phyloP scores from a whole-genome alignment of 148 eudicot species.

The Pharnaceum exiguum region DNA sequence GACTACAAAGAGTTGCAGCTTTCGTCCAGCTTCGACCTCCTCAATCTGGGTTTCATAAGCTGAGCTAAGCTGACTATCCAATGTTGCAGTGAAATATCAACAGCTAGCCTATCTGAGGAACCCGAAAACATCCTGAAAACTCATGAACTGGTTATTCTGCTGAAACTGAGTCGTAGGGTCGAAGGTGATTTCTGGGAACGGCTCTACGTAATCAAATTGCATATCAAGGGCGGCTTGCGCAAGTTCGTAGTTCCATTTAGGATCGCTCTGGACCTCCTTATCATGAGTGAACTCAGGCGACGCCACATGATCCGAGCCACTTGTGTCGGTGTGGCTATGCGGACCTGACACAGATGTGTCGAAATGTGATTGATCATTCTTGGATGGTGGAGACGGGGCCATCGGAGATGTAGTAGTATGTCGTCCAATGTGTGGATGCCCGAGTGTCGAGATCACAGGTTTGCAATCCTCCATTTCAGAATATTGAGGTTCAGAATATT shows the following conservation, averaged over 20 bases:
- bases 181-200: conserved; percentile 43
- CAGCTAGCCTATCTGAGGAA: conserved; percentile 21
- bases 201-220: conserved; percentile 42
- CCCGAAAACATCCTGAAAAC: conserved; percentile 47
- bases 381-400: conserved; percentile 10
- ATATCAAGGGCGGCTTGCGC: conserved; percentile 27
- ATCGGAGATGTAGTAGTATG: neutral
- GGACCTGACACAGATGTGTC: conserved; percentile 61
- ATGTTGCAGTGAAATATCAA: too few species aligned
- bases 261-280: conserved; percentile 65
- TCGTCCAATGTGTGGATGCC: conserved; percentile 3
- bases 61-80: neutral
- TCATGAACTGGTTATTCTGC: conserved; percentile 32
- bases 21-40: neutral
- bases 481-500: too few species aligned
- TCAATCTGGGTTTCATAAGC: neutral
- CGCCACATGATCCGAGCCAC: conserved; percentile 40
- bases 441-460: conserved; percentile 25
- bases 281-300: conserved; percentile 53
- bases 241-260: conserved; percentile 43
- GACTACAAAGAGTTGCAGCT: neutral
- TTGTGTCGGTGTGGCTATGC: conserved; percentile 54
- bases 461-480: conserved; percentile 41
- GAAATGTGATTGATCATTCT: conserved; percentile 33
- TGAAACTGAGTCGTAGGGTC: conserved; percentile 24